Base-by-base conservation (phyloP, 1,284 basidiomycete genomes). In the Ustilago xerochloae region DNA sequence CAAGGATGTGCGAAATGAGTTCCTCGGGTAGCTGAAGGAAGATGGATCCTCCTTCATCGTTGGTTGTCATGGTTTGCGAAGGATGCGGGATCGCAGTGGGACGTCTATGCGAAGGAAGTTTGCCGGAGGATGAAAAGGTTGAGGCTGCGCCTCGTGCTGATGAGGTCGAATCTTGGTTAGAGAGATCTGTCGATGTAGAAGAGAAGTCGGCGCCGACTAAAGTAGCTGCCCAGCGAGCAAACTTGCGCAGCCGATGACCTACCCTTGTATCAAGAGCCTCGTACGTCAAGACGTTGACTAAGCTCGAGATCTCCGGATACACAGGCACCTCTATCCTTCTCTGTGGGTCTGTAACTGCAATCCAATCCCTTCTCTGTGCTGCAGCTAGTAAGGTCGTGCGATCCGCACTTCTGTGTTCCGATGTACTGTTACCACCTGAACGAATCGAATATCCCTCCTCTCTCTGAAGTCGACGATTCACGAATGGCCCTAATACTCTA, bases 291-390 rank as follows among this genome's bases (percentile, higher is more conserved):
- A 62, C 66, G 35, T 52, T 46, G 32, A 69, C 57, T 26, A 70
- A 10, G 15, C 72, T 65, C 26, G 48, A 50, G 18, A 75, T 59
- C 29, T 63, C 54, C 3, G 72, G 72, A 28, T 63, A 70, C 15
- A 66, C 62, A 0, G 63, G 63, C 1, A 75, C 66, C 43, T 75
- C 72, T 32, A 75, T 62, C 20, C 52, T 46, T n/a, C 55, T 36
- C 4, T 35, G 39, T 8, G 72, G 66, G 45, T 75, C 66, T 9
- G 72, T 70, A 13, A 75, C 63, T 4, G 72, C 72, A 28, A 75
- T 66, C 72, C 72, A 75, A 43, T 75, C 69, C n/a, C 63, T 59
- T 20, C 69, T 63, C 47, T 68, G 60, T 12, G 35, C 60, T 9
- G 54, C 54, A 7, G 50, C 46, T 26, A 51, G 18, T 16, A 54